phyloP scores from a whole-genome alignment of 2,329 filamentous ascomycete genomes.

The Cladophialophora immunda region DNA sequence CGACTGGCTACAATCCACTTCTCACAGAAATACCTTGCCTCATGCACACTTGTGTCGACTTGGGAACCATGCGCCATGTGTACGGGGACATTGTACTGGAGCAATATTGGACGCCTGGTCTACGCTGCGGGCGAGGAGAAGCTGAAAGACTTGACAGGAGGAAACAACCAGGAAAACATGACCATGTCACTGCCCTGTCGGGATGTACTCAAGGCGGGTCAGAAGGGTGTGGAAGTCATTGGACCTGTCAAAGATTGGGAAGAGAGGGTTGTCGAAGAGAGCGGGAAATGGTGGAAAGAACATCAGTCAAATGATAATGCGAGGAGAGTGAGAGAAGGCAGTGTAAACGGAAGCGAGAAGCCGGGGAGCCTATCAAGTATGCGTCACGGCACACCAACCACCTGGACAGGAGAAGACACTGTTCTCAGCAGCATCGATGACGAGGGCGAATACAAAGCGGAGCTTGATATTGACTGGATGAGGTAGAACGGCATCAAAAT shows the following conservation, averaged over 20 bases:
- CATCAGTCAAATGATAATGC: constrained; percentile 24
- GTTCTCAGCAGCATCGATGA: constrained; percentile 41
- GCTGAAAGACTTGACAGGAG: constrained; percentile 56
- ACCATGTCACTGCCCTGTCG: constrained; percentile 61
- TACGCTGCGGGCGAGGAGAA: constrained; percentile 61
- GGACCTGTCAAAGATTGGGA: constrained; percentile 59
- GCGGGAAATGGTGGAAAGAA: constrained; percentile 56
- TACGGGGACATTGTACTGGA: constrained; percentile 59
- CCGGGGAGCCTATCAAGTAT: constrained; percentile 34
- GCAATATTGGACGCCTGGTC: constrained; percentile 62
- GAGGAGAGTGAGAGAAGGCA: constrained; percentile 26
- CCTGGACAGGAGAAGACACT: constrained; percentile 40
- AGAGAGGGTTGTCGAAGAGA: constrained; percentile 55
- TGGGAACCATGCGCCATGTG: constrained; percentile 68
- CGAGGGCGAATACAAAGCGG: constrained; percentile 42
- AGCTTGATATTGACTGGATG: constrained; percentile 43
- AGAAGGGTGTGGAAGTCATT: constrained; percentile 60
- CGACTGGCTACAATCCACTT: constrained; percentile 60
- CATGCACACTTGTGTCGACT: constrained; percentile 61
- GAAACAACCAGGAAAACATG: constrained; percentile 61
- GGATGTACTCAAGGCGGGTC: constrained; percentile 57
- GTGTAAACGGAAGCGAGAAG: constrained; percentile 35
- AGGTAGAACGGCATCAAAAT: constrained; percentile 11
- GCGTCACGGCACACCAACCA: constrained; percentile 34
- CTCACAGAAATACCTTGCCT: constrained; percentile 57